Percentiles rank a stretch among this genome's conserved stretches.
Evolutionary conservation across 441 rosid species (phyloP).

Genomic region (Pelargonium myrrhifolium): DNA sequence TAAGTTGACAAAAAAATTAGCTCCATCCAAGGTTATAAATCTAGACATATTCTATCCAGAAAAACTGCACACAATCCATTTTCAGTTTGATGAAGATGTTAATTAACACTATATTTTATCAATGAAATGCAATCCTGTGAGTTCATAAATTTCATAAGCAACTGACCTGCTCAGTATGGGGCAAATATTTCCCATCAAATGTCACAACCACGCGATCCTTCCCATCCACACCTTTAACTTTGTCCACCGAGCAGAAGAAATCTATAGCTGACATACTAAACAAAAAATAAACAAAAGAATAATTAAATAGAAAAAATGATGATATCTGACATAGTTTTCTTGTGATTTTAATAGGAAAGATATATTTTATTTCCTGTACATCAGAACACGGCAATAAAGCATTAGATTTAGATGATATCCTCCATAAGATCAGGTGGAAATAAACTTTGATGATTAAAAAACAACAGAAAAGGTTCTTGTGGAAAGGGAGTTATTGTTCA

Average conservation of each 20-base stretch:
- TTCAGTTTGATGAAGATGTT: too few relatives aligned
- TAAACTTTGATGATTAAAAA: not conserved
- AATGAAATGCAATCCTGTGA: too few relatives aligned
- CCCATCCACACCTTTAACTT: slow-evolving; percentile 75
- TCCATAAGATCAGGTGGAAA: not conserved
- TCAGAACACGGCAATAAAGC: not conserved
- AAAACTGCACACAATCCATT: too few relatives aligned
- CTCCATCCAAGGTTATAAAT: too few relatives aligned
- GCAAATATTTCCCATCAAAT: slow-evolving; percentile 82
- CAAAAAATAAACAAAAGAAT: slow-evolving; percentile 3
- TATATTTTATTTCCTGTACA: not conserved
- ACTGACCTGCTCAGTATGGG: slow-evolving; percentile 72
- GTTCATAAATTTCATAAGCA: too few relatives aligned
- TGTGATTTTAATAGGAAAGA: too few relatives aligned
- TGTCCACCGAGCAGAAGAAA: slow-evolving; percentile 90
- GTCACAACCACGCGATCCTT: slow-evolving; percentile 75
- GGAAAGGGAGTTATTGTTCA: not conserved
- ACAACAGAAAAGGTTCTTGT: not conserved
- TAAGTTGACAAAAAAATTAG: too few relatives aligned
- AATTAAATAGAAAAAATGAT: not conserved
- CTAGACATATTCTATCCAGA: too few relatives aligned
- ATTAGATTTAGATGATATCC: not conserved
- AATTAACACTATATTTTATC: too few relatives aligned
- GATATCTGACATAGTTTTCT: too few relatives aligned
- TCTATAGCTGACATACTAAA: slow-evolving; percentile 91